These are phyloP conservation scores for Didymella keratinophila DNA, from an alignment of 2,329 filamentous ascomycete species.

Conservation along the genomic window DNA sequence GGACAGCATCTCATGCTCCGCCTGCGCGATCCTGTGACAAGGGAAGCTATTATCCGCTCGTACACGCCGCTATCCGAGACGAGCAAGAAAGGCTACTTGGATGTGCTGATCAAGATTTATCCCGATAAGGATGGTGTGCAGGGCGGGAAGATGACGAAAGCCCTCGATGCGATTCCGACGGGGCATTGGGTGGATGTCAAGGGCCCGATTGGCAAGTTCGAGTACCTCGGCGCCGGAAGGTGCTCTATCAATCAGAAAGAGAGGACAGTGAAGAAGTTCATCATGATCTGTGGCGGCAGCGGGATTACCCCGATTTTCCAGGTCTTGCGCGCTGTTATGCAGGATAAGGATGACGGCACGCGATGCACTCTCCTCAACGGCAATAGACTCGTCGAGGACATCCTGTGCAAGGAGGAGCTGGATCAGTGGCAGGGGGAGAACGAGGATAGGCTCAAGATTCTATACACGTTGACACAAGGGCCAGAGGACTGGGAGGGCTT, in stretches of 20 bases:
- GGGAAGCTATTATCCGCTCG: slow-evolving; percentile 79
- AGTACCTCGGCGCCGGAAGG: slow-evolving; percentile 73
- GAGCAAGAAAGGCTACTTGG: slow-evolving; percentile 67
- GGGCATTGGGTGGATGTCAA: slow-evolving; percentile 77
- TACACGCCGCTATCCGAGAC: slow-evolving; percentile 84
- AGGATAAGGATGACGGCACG: slow-evolving; percentile 69
- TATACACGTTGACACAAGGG: slow-evolving; percentile 74
- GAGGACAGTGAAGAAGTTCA: slow-evolving; percentile 69
- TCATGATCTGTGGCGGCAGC: slow-evolving; percentile 89
- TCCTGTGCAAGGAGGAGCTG: slow-evolving; percentile 78
- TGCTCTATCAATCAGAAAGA: slow-evolving; percentile 67
- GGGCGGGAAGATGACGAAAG: slow-evolving; percentile 83
- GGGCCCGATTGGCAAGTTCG: slow-evolving; percentile 85
- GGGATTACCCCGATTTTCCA: slow-evolving; percentile 93
- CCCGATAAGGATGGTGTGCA: slow-evolving; percentile 53
- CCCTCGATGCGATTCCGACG: slow-evolving; percentile 74
- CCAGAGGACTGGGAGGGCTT: slow-evolving; percentile 71
- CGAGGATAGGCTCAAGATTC: slow-evolving; percentile 65
- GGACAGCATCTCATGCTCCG: slow-evolving; percentile 90
- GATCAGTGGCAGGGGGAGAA: slow-evolving; percentile 67
- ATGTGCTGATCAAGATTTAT: slow-evolving; percentile 87
- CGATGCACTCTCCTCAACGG: slow-evolving; percentile 78
- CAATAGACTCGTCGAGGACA: slow-evolving; percentile 79
- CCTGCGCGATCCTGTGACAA: slow-evolving; percentile 73
- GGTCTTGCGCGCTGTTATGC: slow-evolving; percentile 76